A percentile compares a stretch with the other conserved stretches of the same genome.
These are phyloP conservation scores for Leccinum aurantiacum DNA, from an alignment of 768 basidiomycete genomes.

Conservation along the genomic window DNA sequence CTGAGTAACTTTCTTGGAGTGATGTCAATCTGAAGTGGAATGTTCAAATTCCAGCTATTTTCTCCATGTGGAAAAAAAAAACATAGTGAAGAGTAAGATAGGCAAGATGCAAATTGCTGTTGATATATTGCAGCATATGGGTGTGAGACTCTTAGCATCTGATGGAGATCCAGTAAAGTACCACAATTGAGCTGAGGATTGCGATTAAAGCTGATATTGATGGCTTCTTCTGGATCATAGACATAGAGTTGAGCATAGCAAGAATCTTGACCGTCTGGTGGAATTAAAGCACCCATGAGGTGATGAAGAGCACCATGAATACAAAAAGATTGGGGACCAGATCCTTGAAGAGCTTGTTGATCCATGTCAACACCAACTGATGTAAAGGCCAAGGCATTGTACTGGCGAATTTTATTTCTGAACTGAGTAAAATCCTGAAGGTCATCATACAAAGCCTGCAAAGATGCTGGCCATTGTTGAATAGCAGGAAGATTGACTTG, in stretches of 20 bases:
- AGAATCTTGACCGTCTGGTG: neutral
- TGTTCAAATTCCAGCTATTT: neutral
- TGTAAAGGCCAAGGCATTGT: slow-evolving; percentile 6
- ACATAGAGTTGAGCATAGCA: neutral
- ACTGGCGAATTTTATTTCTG: neutral
- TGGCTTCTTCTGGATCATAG: neutral
- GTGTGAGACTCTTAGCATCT: no score
- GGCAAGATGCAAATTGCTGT: neutral
- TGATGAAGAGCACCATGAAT: neutral
- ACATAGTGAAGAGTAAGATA: neutral
- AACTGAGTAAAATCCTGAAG: neutral
- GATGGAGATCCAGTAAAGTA: no score
- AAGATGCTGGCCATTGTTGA: neutral
- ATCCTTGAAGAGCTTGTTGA: neutral
- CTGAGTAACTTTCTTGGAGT: neutral
- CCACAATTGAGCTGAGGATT: neutral
- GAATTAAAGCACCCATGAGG: neutral
- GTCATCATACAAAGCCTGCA: neutral
- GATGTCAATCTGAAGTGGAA: neutral
- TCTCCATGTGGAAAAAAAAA: neutral
- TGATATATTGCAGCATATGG: no score
- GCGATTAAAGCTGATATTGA: neutral
- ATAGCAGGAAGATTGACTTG: neutral
- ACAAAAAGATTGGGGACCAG: neutral
- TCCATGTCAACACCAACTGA: slow-evolving; percentile 3